Evolutionary conservation across 2,329 filamentous ascomycete genomes (phyloP).

Genomic region (Myriosclerotinia curreyana): DNA sequence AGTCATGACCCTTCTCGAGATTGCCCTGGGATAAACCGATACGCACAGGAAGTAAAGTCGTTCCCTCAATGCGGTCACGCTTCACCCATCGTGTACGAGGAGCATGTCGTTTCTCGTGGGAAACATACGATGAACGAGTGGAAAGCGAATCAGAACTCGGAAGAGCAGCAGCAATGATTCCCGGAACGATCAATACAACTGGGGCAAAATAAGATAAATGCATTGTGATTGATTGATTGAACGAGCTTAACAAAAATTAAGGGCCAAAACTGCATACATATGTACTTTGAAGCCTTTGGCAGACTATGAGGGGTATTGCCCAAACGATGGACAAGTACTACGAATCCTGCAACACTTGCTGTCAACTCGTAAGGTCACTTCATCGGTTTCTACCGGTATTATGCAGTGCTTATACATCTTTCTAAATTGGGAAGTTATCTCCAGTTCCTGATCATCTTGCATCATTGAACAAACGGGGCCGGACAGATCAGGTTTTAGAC

Average conservation of each 20-base stretch:
- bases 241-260: conserved; percentile 3
- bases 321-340: conserved; percentile 3
- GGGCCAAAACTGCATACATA: neutral
- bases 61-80: conserved; percentile 22
- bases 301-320: neutral
- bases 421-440: conserved; percentile 12
- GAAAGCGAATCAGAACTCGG: neutral
- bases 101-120: conserved; percentile 28
- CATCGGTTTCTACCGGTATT: neutral
- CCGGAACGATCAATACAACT: neutral
- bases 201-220: conserved; percentile 12
- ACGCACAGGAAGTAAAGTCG: conserved; percentile 42
- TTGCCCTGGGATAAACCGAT: conserved; percentile 47
- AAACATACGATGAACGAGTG: conserved; percentile 13
- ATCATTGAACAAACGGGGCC: neutral
- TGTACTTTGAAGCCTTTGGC: conserved; percentile 5
- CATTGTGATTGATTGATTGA: conserved; percentile 19
- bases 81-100: conserved; percentile 26
- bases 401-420: conserved; percentile 16
- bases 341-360: conserved; percentile 19
- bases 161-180: conserved; percentile 7
- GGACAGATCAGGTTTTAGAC: neutral
- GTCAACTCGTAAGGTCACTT: conserved; percentile 19
- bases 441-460: conserved; percentile 9
- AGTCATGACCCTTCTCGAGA: conserved; percentile 44